These are phyloP conservation scores for Bipolaris bicolor DNA, from an alignment of 2,329 filamentous ascomycete species.

Conservation along the genomic window DNA sequence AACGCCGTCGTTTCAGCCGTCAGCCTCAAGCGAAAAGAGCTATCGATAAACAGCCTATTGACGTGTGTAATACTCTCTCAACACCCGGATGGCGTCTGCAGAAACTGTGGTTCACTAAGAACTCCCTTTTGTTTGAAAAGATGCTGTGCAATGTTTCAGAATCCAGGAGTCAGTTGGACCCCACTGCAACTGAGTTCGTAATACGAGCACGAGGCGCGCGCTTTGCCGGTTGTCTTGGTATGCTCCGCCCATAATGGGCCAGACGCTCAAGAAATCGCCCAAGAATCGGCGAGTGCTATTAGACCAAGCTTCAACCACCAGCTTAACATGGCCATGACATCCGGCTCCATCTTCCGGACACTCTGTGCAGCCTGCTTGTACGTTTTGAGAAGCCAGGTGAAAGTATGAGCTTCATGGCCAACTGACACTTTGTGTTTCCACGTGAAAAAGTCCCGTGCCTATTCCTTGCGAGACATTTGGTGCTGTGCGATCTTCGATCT, in stretches of 20 bases:
- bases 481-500: background rate
- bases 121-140: constrained; percentile 4
- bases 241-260: background rate
- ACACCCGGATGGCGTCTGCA: constrained; percentile 13
- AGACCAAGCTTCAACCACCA: background rate
- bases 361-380: background rate
- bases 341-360: background rate
- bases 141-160: constrained; percentile 11
- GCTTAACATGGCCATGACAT: background rate
- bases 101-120: constrained; percentile 6
- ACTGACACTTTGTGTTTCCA: background rate
- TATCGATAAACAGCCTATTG: constrained; percentile 26
- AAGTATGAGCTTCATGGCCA: background rate
- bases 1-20: constrained; percentile 27
- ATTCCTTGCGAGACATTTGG: background rate
- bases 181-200: background rate
- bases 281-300: constrained; percentile 1
- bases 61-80: constrained; percentile 17
- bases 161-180: background rate
- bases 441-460: background rate
- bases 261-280: constrained; percentile 2
- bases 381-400: background rate
- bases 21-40: constrained; percentile 12
- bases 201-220: constrained; percentile 4
- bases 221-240: constrained; percentile 10